Evolutionary conservation across 169 alveolate species (phyloP), one percentile per base, ranked within the genome.

Genomic region (Plasmodium billcollinsi): DNA sequence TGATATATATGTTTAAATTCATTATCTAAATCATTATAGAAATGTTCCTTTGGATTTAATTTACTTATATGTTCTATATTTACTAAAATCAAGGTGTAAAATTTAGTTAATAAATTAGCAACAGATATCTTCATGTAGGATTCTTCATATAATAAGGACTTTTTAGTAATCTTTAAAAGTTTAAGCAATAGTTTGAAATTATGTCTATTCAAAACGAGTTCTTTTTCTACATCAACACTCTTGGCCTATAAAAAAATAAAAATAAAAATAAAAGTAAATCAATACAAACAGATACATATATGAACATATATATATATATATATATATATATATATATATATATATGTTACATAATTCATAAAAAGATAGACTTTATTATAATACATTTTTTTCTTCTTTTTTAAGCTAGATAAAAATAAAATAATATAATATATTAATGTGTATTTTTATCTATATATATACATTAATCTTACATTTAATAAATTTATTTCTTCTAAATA

Each of bases 51-150:
- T 21, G 88, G 88, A 20, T 63, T n/a, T 58, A 73, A 71, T 24
- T 59, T 86, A 26, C 92, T 72, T 56, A 86, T 70, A 20, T 72
- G 45, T 26, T 86, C 72, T 72, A 86, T 65, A 67, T 86, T 86
- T n/a, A 86, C 92, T 54, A 43, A 65, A 14, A 73, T 63, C 5
- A 72, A 1, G 21, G 76, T 62, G 58, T 72, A 86, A 58, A 72
- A 71, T 73, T 86, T 86, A 12, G 88, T 49, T 50, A 86, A 24
- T 47, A 86, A n/a, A 26, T 43, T 71, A 39, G 88, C 88, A 63
- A 72, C 88, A 52, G 71, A 73, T 65, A 72, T n/a, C 62, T 59
- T 49, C 73, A 72, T 9, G 47, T 86, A 86, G 3, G 92, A 24
- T 33, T 70, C 86, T 49, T 86, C 92, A 59, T 72, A 70, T 24